Evolutionary conservation across 139 green algal species (phyloP).

Genomic region (Asterochloris erici): DNA sequence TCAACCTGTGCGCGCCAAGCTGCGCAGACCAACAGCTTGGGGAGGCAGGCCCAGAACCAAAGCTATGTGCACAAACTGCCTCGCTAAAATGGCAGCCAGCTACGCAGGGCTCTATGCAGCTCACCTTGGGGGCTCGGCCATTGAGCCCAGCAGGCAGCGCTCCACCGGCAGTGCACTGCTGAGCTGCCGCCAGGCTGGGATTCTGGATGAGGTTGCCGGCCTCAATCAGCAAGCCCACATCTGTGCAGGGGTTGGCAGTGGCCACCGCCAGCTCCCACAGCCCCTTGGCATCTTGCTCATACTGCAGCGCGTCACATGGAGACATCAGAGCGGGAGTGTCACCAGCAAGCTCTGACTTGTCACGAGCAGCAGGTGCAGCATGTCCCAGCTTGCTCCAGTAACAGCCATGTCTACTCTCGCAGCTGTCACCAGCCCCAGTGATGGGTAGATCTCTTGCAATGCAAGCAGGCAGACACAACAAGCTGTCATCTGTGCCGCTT

Average conservation of each 20-base stretch:
- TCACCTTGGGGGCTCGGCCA: not conserved
- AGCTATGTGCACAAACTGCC: too few species aligned
- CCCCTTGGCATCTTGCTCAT: not conserved
- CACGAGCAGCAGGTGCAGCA: not conserved
- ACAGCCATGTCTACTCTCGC: conserved; percentile 21
- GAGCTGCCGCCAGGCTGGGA: too few species aligned
- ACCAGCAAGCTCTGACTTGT: not conserved
- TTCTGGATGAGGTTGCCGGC: too few species aligned
- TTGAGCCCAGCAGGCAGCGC: not conserved
- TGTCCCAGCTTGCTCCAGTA: conserved; percentile 12
- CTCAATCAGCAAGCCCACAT: not conserved
- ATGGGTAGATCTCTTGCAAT: not conserved
- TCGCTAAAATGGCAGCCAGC: too few species aligned
- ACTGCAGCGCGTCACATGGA: not conserved
- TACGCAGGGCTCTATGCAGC: too few species aligned
- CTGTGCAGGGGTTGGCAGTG: not conserved
- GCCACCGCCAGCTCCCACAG: too few species aligned
- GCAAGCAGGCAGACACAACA: not conserved
- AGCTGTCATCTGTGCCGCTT: not conserved
- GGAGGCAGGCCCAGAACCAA: too few species aligned
- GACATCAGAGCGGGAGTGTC: not conserved
- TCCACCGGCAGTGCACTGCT: too few species aligned
- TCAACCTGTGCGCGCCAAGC: not conserved
- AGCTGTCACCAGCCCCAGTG: not conserved
- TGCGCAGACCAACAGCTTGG: not conserved